phyloP scores from a whole-genome alignment of 108 stramenopile genomes.

The Conticribra weissflogii region DNA sequence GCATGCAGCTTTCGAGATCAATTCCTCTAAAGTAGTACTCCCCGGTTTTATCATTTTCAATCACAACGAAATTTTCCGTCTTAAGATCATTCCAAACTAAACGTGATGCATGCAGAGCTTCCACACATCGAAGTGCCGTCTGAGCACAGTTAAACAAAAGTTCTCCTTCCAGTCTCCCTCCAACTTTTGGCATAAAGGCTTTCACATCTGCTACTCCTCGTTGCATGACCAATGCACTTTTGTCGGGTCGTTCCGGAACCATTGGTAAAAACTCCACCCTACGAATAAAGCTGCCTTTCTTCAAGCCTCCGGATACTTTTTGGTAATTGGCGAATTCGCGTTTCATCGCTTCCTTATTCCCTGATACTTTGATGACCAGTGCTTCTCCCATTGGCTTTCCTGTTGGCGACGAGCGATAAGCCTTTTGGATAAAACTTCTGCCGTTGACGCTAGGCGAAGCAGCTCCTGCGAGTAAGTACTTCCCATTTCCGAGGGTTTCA shows the following conservation, averaged over 20 bases:
- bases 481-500: conserved; percentile 57
- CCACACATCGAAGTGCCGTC: conserved; percentile 74
- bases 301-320: conserved; percentile 52
- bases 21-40: conserved; percentile 60
- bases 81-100: conserved; percentile 93
- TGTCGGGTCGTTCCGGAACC: conserved; percentile 57
- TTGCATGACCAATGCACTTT: conserved; percentile 82
- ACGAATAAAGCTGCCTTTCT: conserved; percentile 59
- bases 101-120: conserved; percentile 69
- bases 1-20: conserved; percentile 88
- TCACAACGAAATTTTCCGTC: conserved; percentile 88
- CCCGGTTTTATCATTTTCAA: conserved; percentile 54
- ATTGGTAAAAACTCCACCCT: conserved; percentile 62
- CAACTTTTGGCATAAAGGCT: conserved; percentile 62
- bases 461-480: conserved; percentile 41
- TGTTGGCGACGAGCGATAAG: conserved; percentile 54
- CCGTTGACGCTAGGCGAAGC: conserved; percentile 44
- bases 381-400: conserved; percentile 63
- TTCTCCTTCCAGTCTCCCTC: conserved; percentile 63
- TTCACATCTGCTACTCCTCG: conserved; percentile 78
- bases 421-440: conserved; percentile 45
- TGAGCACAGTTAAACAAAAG: conserved; percentile 70
- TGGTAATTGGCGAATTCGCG: conserved; percentile 83
- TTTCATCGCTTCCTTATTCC: conserved; percentile 67
- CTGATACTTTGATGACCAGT: conserved; percentile 57